These are phyloP conservation scores for Choanephora cucurbitarum DNA, from an alignment of 371 early-diverging fungal genomes.

Conservation along the genomic window DNA sequence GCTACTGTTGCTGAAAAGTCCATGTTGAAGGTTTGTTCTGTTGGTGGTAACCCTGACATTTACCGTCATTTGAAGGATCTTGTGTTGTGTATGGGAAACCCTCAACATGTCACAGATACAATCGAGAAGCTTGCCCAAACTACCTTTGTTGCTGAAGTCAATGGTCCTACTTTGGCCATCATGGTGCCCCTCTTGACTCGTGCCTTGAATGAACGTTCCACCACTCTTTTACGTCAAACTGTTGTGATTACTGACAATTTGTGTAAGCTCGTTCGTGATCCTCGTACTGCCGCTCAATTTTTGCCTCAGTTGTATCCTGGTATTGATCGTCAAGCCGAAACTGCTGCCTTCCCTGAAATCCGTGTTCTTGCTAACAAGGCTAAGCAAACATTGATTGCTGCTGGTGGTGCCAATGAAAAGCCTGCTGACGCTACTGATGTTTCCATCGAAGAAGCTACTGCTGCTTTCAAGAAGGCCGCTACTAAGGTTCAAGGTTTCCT, in stretches of 20 bases:
- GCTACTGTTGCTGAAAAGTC: constrained; percentile 44
- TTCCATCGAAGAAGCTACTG: constrained; percentile 45
- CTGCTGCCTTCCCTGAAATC: constrained; percentile 64
- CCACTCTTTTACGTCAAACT: constrained; percentile 58
- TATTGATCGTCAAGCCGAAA: constrained; percentile 61
- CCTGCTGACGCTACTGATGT: constrained; percentile 35
- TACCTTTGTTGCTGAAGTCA: constrained; percentile 81
- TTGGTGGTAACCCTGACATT: constrained; percentile 81
- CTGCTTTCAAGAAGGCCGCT: constrained; percentile 44
- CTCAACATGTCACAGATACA: constrained; percentile 63
- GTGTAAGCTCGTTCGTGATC: constrained; percentile 65
- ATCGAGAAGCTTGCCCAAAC: constrained; percentile 76
- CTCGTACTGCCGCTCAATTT: constrained; percentile 63
- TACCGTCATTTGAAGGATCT: constrained; percentile 67
- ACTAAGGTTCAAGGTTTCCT: constrained; percentile 56
- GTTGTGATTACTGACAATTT: constrained; percentile 63
- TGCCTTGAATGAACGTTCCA: constrained; percentile 63
- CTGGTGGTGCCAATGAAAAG: constrained; percentile 54
- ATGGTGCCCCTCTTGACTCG: constrained; percentile 71
- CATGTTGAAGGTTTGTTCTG: constrained; percentile 69
- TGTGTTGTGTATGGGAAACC: constrained; percentile 76
- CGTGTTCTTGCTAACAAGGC: constrained; percentile 62
- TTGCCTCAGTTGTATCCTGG: constrained; percentile 71
- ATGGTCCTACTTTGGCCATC: constrained; percentile 78
- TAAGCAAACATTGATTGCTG: constrained; percentile 56